Conservation (phyloP, 176 grass and related monocot species). For the Zoysia pacifica region DNA sequence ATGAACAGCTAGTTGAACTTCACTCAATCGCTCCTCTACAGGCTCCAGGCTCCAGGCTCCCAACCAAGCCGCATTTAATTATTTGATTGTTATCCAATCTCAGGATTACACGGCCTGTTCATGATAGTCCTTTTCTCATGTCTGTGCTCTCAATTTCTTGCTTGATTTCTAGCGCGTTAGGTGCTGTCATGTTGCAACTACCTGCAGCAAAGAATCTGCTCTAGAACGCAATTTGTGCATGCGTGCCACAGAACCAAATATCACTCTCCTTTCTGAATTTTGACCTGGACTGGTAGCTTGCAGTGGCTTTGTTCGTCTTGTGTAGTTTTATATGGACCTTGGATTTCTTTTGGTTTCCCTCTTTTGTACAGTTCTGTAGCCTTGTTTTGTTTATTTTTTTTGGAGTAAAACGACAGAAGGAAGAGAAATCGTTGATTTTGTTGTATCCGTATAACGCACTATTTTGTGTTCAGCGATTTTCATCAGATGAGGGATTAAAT, state of each 20-base stretch:
- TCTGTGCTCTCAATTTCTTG: background rate
- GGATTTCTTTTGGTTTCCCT: too few relatives aligned
- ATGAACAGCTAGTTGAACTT: conserved; percentile 20
- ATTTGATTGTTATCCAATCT: background rate
- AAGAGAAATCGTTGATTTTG: too few relatives aligned
- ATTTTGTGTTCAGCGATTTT: too few relatives aligned
- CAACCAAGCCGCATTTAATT: background rate
- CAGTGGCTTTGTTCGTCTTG: too few relatives aligned
- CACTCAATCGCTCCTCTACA: background rate
- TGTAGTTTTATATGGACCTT: too few relatives aligned
- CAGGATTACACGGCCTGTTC: background rate
- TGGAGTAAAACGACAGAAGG: too few relatives aligned
- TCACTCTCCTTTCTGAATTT: too few relatives aligned
- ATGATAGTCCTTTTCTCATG: background rate
- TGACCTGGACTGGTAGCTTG: too few relatives aligned
- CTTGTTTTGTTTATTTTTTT: too few relatives aligned
- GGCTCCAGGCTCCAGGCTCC: background rate
- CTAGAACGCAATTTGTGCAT: background rate
- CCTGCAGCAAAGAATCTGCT: background rate
- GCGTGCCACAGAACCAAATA: background rate
- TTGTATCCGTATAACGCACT: too few relatives aligned
- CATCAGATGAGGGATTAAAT: too few relatives aligned
- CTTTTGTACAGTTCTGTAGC: too few relatives aligned
- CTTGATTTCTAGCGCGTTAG: background rate
- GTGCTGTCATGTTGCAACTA: background rate